Conservation (phyloP, 306 rosid species). For the cucumber (Cucumis sativus) region Cucumber_9930_V3 NC_026660.2:6493501-6494000, state of each 20-base stretch:
- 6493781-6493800: not conserved
- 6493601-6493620: too few species aligned
- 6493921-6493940: not conserved
- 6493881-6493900: conserved; percentile 5
- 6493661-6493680: too few species aligned
- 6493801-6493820: not conserved
- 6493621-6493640: too few species aligned
- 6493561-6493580: not conserved
- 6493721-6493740: too few species aligned
- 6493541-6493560: not conserved
- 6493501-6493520: not conserved
- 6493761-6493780: conserved; percentile 1
- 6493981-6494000: not conserved
- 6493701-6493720: too few species aligned
- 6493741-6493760: not conserved
- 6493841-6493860: not conserved
- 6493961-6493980: not conserved
- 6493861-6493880: conserved; percentile 9
- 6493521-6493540: not conserved
- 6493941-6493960: not conserved
- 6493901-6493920: too few species aligned
- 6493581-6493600: not conserved
- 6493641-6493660: too few species aligned
- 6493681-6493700: too few species aligned
- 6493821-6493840: not conserved